Percentiles rank a stretch among this genome's conserved stretches.
Evolutionary conservation across 2,329 filamentous ascomycete species (phyloP).

Genomic region (Neofusicoccum sp.): DNA sequence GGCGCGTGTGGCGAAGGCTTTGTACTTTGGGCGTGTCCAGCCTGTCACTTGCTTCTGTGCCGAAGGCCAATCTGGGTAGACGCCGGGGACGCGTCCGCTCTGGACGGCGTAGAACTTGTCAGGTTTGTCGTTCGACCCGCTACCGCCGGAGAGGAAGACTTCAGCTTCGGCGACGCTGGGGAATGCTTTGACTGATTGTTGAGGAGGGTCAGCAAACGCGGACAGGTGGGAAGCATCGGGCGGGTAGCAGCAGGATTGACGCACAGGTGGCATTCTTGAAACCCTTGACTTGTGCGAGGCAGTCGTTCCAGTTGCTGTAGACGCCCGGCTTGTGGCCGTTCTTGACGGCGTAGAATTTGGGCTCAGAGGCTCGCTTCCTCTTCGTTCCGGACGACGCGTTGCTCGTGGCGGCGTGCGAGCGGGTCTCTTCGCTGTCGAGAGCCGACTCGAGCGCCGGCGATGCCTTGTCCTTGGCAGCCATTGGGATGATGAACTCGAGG

Average conservation of each 20-base stretch:
- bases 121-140: background rate
- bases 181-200: slow-evolving; percentile 72
- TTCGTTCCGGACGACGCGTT: slow-evolving; percentile 49
- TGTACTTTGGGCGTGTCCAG: slow-evolving; percentile 63
- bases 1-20: slow-evolving; percentile 47
- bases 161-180: slow-evolving; percentile 70
- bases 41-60: slow-evolving; percentile 72
- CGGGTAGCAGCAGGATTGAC: slow-evolving; percentile 18
- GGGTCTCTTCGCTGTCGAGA: slow-evolving; percentile 18
- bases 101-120: slow-evolving; percentile 60
- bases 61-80: slow-evolving; percentile 66
- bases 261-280: slow-evolving; percentile 49
- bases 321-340: slow-evolving; percentile 60
- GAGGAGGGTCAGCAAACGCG: slow-evolving; percentile 7
- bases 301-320: slow-evolving; percentile 63
- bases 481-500: background rate
- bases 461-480: slow-evolving; percentile 3
- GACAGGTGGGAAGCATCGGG: background rate
- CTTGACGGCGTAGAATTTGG: slow-evolving; percentile 65
- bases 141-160: slow-evolving; percentile 57
- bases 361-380: slow-evolving; percentile 52
- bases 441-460: background rate
- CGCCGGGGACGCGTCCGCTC: slow-evolving; percentile 57
- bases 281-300: slow-evolving; percentile 60
- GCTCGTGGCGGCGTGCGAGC: slow-evolving; percentile 24